Conservation (phyloP, 129 eudicot species). For the Mikania micrantha region DNA sequence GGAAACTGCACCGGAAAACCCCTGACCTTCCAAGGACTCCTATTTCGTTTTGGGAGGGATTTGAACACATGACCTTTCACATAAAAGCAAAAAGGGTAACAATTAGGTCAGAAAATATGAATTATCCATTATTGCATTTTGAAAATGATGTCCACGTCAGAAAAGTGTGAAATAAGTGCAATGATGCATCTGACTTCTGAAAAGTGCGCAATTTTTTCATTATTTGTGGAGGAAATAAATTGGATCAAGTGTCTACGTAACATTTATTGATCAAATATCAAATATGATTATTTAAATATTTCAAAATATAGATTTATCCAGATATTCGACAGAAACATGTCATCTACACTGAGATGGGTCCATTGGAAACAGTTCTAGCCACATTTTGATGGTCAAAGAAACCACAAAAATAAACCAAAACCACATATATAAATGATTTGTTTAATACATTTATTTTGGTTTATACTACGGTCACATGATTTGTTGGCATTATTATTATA, state of each 20-base stretch:
- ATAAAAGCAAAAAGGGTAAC: too few relatives aligned
- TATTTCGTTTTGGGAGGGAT: too few relatives aligned
- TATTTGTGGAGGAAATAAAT: neutral
- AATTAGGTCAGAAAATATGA: neutral
- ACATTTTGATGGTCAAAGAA: neutral
- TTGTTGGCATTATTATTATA: too few relatives aligned
- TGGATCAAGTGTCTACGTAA: neutral
- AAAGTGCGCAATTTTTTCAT: neutral
- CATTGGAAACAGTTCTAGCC: neutral
- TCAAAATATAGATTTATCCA: neutral
- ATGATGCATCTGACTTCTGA: neutral
- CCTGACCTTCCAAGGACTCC: too few relatives aligned
- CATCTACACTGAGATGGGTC: neutral
- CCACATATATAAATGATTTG: neutral
- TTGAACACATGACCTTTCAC: too few relatives aligned
- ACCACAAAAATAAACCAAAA: neutral
- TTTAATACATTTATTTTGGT: neutral
- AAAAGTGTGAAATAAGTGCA: neutral
- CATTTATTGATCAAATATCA: neutral
- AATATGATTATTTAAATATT: neutral
- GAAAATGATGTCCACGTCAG: neutral
- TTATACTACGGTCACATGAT: too few relatives aligned
- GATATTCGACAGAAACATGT: neutral
- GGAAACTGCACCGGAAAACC: too few relatives aligned
- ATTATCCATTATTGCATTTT: neutral